phyloP scores from a whole-genome alignment of 2,329 filamentous ascomycete species.

The Penicillium janthinellum region DNA sequence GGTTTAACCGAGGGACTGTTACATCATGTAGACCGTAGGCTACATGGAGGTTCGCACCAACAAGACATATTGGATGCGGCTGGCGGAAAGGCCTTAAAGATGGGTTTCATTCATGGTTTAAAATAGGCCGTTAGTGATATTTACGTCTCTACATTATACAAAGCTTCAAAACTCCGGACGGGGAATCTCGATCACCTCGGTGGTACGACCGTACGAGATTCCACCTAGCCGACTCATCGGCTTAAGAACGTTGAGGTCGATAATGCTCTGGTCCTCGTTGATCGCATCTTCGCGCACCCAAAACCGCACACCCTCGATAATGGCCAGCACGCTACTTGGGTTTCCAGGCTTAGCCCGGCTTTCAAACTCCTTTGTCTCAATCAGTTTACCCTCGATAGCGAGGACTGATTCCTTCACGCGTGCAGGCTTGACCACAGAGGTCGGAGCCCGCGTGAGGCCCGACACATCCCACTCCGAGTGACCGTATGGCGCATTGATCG shows the following conservation, averaged over 20 bases:
- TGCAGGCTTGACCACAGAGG: slow-evolving; percentile 66
- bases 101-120: not conserved
- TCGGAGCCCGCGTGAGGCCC: slow-evolving; percentile 71
- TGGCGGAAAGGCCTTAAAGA: no score
- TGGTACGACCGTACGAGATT: slow-evolving; percentile 76
- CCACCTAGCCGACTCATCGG: slow-evolving; percentile 81
- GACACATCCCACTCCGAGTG: slow-evolving; percentile 77
- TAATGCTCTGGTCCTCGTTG: slow-evolving; percentile 71
- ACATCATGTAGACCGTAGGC: no score
- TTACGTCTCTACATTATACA: not conserved
- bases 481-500: slow-evolving; percentile 76
- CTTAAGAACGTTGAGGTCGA: slow-evolving; percentile 75
- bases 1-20: no score
- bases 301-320: slow-evolving; percentile 82
- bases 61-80: no score
- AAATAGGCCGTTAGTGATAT: not conserved
- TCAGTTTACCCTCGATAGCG: slow-evolving; percentile 76
- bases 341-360: slow-evolving; percentile 69
- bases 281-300: slow-evolving; percentile 89
- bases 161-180: slow-evolving; percentile 29
- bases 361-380: slow-evolving; percentile 75
- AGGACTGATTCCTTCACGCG: slow-evolving; percentile 83
- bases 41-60: no score
- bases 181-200: slow-evolving; percentile 71
- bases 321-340: slow-evolving; percentile 71